A percentile compares a stretch with the other conserved stretches of the same genome.
Conservation (phyloP, 257 asterid species). For the Nicotiana undulata region DNA sequence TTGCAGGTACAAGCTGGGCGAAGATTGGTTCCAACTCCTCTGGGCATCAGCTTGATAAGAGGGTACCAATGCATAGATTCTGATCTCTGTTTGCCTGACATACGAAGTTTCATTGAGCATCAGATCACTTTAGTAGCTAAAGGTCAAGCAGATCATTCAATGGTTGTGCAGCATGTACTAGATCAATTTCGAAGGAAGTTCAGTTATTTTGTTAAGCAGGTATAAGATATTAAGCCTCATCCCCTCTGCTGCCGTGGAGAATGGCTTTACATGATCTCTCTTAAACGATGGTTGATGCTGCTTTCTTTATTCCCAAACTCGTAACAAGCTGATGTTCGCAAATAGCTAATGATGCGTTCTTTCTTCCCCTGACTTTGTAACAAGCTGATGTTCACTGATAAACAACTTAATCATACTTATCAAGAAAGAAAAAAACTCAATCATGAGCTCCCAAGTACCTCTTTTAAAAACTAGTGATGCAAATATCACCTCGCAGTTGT, state of each 20-base stretch:
- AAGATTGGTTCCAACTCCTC: slow-evolving; percentile 76
- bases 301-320: not conserved
- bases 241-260: not conserved
- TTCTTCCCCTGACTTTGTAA: not conserved
- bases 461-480: not conserved
- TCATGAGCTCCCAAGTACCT: not conserved
- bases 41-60: slow-evolving; percentile 87
- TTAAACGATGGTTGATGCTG: not conserved
- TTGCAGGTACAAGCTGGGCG: slow-evolving; percentile 83
- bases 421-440: not conserved
- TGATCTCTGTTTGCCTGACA: slow-evolving; percentile 87
- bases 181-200: slow-evolving; percentile 81
- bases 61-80: slow-evolving; percentile 92
- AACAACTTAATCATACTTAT: not conserved
- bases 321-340: not conserved
- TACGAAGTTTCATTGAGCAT: slow-evolving; percentile 90
- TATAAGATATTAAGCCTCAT: slow-evolving; percentile 10
- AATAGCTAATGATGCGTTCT: not conserved
- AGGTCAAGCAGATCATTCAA: slow-evolving; percentile 81
- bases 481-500: not conserved
- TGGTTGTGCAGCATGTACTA: slow-evolving; percentile 77
- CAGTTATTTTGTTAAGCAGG: slow-evolving; percentile 81
- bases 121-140: slow-evolving; percentile 85
- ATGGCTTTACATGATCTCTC: not conserved
- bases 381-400: not conserved